phyloP scores from a whole-genome alignment of 208 protist species.

The Wallacemonas sp. region DNA sequence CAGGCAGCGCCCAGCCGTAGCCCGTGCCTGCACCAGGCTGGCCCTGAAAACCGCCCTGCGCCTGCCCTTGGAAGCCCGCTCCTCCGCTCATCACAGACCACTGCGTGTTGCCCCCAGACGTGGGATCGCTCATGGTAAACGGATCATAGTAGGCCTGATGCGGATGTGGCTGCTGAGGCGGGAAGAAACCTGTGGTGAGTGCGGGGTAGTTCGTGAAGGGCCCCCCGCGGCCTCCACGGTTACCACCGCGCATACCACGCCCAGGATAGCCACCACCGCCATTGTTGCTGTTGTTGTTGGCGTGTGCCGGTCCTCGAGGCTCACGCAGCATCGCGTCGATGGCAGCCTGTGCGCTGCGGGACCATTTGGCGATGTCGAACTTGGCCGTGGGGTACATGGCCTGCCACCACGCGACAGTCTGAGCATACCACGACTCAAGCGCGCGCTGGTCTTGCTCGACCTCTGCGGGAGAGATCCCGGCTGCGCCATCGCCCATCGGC shows the following conservation, averaged over 20 bases:
- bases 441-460: slow-evolving; percentile 1
- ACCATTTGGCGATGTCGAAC: slow-evolving; percentile 29
- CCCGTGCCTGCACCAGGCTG: not conserved
- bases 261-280: slow-evolving; percentile 16
- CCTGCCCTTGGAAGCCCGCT: no score
- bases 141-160: slow-evolving; percentile 10
- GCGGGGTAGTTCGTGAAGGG: no score
- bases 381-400: slow-evolving; percentile 22
- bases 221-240: slow-evolving; percentile 8
- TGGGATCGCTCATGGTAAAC: not conserved
- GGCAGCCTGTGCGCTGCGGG: slow-evolving; percentile 19
- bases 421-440: slow-evolving; percentile 25
- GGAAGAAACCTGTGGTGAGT: no score
- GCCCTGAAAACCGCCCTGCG: not conserved
- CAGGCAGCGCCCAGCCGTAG: not conserved
- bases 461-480: not conserved
- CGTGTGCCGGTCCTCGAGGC: slow-evolving; percentile 12
- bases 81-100: slow-evolving; percentile 7
- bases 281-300: slow-evolving; percentile 14
- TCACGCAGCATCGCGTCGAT: slow-evolving; percentile 24
- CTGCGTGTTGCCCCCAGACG: not conserved
- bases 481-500: not conserved
- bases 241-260: slow-evolving; percentile 10
- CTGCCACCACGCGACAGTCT: slow-evolving; percentile 30
- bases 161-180: not conserved